Evolutionary conservation across 1,284 basidiomycete species (phyloP), one percentile per base, ranked within the genome.

Genomic region (Calocybe gambosa): DNA sequence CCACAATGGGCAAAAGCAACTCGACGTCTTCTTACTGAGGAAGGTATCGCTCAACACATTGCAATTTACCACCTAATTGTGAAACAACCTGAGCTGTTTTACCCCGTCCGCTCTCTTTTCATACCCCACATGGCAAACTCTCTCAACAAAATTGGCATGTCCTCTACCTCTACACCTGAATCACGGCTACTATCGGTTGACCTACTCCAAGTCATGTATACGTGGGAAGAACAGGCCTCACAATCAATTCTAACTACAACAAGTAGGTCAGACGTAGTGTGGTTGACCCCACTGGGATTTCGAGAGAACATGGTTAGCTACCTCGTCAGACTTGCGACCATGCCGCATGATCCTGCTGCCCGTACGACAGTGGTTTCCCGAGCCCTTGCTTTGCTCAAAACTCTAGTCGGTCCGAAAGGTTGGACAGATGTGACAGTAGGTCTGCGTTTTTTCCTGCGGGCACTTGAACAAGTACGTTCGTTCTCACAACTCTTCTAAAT

Each of bases 361-460:
- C 78, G 80, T 46, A 74, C 70, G 18, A 74, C 77, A 16, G 72
- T 94, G 15, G 77, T 90, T 35, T 78, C 85, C 35, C 82, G 90
- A 50, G 91, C 92, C 0, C 72, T 97, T 42, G 69, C 76, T 4
- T 70, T 96, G n/a, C 74, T 99, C 49, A 84, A 88, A 58, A 75
- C 81, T 55, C 83, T 97, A 56, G 77, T 94, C 20, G 81, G 85
- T 1, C 82, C 87, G 0, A 80, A 78, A 42, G 92, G 92, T 13
- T 93, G 96, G 88, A 83, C 78, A n/a, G 93, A 95, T 59, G 92
- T 98, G 12, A 89, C 88, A 8, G 85, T 98, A 52, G 96, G 97
- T 55, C 70, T 98, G 37, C 82, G 85, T 43, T 96, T 86, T 66
- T 96, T 97, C 68, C 79, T 85, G 47, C 77, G 89, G 38, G 77